Evolutionary conservation across 306 rosid genomes (phyloP), one percentile per base, ranked within the genome.

Genomic region (Sphenostylis stenocarpa): DNA sequence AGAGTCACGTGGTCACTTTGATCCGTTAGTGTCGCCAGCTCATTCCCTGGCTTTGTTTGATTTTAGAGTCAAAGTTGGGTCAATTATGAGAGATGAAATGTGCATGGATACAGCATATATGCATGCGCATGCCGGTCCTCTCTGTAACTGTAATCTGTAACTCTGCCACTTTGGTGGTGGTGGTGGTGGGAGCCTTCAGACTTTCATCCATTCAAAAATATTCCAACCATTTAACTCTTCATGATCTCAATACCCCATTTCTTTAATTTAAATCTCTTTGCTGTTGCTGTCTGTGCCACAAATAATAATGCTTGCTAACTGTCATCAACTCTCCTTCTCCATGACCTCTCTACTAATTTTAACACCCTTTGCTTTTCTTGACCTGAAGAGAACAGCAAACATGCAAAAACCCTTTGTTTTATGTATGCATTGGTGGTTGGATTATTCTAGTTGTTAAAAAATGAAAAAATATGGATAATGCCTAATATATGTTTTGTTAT

Each of bases 1-100:
- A 2, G 75, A 67, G 73, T 89, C 93, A 87, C 91, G 88, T 87
- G 92, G 86, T 80, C 23, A 80, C 72, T 75, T 81, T 77, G 91
- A 88, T 84, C 81, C 80, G 88, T 90, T 89, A 72, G 84, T 58
- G 63, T 92, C 83, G 82, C 88, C 97, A 92, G 90, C 93, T 82
- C 96, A 90, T 78, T 73, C 74, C 38, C 73, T 83, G 80, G 64
- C 61, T 20, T 20, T 64, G 39, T 76, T 63, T 38, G 63, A 85
- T 82, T 74, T 78, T 70, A 51, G 85, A 79, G 96, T 90, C 93
- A 88, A 91, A 87, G 75, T 66, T 77, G 12, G 77, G 93, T 90
- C 96, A 92, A 75, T 65, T 48, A 85, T 74, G 73, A 70, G 70
- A 45, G 77, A 82, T 38, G 13, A 38, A 38, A 38, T 52, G 26